Evolutionary conservation across 2,329 filamentous ascomycete genomes (phyloP), one percentile per base, ranked within the genome.

Genomic region (Xylaria digitata): DNA sequence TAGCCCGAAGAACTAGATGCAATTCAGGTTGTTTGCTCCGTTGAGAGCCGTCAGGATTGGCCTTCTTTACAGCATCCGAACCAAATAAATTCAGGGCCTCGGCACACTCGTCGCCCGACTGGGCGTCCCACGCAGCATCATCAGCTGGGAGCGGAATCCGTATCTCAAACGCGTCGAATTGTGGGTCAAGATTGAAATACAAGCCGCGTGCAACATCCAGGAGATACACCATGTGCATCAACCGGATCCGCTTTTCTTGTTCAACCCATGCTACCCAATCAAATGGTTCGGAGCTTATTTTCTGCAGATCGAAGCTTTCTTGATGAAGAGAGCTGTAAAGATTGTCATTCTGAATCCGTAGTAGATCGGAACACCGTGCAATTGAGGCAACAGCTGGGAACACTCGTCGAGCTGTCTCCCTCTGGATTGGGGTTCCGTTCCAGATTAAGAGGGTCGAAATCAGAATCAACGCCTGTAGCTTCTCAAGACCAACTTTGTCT

Each of bases 61-160:
- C 81, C 26, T 79, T 79, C n/a, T 76, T 80, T 48, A 89, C 88
- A 21, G 83, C 82, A 13, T 83, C 81, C 1, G 83, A 76, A 3
- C 90, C 90, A 63, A 86, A 82, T 1, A 93, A 77, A 4, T 90
- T 90, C 3, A 93, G 80, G 6, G 89, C 88, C 69, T 87, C 83
- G 23, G 88, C 88, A 75, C 90, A 93, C 43, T 88, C 85, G 17
- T 83, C 77, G 5, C 82, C 78, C 45, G 83, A 85, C 37, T 80
- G 81, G 3, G 91, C 90, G 71, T 93, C 90, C 90, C 91, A 93
- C 2, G 89, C 87, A 17, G 89, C 89, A 77, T 93, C 91, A 72
- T 93, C 90, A 15, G 87, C 85, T 8, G 91, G 91, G 6, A 94
- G 80, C n/a, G 90, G 89, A 43, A 93, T 77, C 34, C 84, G 82